Evolutionary conservation across 139 green algal species (phyloP).

Genomic region (Zygnema cylindricum): DNA sequence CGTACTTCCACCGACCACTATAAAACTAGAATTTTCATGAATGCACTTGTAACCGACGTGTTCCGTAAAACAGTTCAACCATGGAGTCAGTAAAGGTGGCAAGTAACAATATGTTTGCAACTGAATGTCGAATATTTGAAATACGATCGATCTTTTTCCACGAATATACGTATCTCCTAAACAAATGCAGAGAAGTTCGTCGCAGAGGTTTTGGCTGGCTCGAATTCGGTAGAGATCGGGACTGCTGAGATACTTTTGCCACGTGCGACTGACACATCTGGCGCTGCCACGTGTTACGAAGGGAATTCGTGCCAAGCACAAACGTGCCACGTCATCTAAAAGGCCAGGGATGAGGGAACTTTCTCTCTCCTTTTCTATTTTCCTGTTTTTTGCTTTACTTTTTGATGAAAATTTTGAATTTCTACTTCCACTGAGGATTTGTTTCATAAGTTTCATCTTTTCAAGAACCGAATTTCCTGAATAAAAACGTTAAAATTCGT

Average conservation of each 20-base stretch:
- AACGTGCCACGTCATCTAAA: neutral
- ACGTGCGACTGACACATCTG: neutral
- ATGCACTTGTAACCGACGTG: neutral
- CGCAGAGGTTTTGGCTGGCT: neutral
- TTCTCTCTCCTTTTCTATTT: no score
- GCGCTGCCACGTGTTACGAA: neutral
- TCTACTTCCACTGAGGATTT: no score
- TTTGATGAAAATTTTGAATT: no score
- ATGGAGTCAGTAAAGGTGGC: neutral
- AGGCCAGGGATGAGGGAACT: neutral
- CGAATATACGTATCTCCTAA: neutral
- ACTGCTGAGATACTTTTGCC: neutral
- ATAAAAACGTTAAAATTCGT: no score
- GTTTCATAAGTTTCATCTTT: no score
- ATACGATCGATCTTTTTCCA: neutral
- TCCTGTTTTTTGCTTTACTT: no score
- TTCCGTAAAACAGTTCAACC: neutral
- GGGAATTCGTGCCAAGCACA: slow-evolving; percentile 16
- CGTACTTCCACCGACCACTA: neutral
- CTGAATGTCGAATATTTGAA: neutral
- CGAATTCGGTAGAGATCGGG: neutral
- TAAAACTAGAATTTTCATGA: neutral
- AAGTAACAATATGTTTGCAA: neutral
- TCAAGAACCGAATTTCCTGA: no score
- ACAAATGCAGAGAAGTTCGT: neutral